Base-by-base conservation (phyloP, 192 early-diverging fungal species). In the Entomortierella beljakovae region DNA sequence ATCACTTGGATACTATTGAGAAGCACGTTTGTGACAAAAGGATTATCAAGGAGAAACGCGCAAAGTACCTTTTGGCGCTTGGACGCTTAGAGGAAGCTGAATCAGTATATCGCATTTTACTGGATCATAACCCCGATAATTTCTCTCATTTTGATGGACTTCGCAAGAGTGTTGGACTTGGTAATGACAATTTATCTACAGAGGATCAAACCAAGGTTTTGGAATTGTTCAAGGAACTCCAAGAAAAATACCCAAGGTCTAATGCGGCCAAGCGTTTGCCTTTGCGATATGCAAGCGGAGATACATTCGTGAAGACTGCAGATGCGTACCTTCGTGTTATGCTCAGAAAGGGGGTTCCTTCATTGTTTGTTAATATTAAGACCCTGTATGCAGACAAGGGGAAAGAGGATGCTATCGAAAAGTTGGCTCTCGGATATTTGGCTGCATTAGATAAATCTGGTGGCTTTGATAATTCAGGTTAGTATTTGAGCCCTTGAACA, bases 281-380 rank as follows among this genome's bases (percentile, higher is more conserved):
- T 16, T 87, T 99, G 3, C 85, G 89, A 10, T 94, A 90, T 71
- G 89, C 91, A 40, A 81, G 81, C 23, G 97, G 82, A n/a, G 89
- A 89, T 18, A 77, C 77, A 29, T 94, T 94, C 81, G 82, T 71
- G 32, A 72, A 60, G 20, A 80, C 87, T 57, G 87, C 89, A 15
- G 93, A 94, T 51, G 81, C 69, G 29, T 91, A 93, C 58, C 82
- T 95, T 25, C 89, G 90, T 49, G 83, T 76, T 29, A 89, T 89
- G 43, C 89, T 99, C 69, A 89, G 92, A 67, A 97, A 97, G 82
- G 96, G 96, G 37, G 94, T 99, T n/a, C 96, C 96, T 8, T 99
- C 98, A 2, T 80, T 97, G 42, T 98, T 99, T 70, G 88, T 90
- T 49, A 91, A 88, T 68, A 71, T 96, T 62, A 94, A 93, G 81